A percentile compares a stretch with the other conserved stretches of the same genome.
Evolutionary conservation across 2,329 filamentous ascomycete species (phyloP).

Genomic region (Stachybotrys chartarum): DNA sequence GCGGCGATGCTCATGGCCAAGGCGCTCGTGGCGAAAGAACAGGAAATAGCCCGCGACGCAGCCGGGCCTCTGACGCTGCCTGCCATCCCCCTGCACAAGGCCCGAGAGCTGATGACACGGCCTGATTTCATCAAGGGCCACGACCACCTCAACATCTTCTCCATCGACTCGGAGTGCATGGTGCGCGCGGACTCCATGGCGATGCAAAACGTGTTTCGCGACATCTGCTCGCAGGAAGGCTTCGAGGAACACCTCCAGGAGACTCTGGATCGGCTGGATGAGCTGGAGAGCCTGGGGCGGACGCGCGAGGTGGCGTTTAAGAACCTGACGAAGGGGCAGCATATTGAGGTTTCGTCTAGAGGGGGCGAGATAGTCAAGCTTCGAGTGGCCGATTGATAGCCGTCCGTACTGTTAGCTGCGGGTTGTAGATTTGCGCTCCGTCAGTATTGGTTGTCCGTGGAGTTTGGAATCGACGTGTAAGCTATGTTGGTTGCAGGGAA

Average conservation of each 20-base stretch:
- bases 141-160: conserved; percentile 51
- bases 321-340: conserved; percentile 14
- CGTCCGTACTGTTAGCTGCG: too few species aligned
- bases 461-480: too few species aligned
- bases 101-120: conserved; percentile 47
- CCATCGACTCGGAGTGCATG: conserved; percentile 47
- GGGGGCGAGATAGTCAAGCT: too few species aligned
- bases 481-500: too few species aligned
- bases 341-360: neutral
- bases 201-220: conserved; percentile 51
- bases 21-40: conserved; percentile 42
- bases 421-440: too few species aligned
- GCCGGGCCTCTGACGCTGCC: conserved; percentile 34
- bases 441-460: too few species aligned
- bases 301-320: conserved; percentile 51
- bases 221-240: conserved; percentile 40
- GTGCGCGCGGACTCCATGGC: conserved; percentile 50
- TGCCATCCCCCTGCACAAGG: conserved; percentile 40
- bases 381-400: too few species aligned
- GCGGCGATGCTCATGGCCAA: conserved; percentile 53
- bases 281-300: conserved; percentile 44
- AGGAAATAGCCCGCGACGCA: conserved; percentile 16
- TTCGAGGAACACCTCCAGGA: conserved; percentile 46
- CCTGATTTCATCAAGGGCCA: conserved; percentile 50
- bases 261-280: conserved; percentile 44